Evolutionary conservation across 305 asterid genomes (phyloP).

Genomic region (Stenogyne calaminthoides): DNA sequence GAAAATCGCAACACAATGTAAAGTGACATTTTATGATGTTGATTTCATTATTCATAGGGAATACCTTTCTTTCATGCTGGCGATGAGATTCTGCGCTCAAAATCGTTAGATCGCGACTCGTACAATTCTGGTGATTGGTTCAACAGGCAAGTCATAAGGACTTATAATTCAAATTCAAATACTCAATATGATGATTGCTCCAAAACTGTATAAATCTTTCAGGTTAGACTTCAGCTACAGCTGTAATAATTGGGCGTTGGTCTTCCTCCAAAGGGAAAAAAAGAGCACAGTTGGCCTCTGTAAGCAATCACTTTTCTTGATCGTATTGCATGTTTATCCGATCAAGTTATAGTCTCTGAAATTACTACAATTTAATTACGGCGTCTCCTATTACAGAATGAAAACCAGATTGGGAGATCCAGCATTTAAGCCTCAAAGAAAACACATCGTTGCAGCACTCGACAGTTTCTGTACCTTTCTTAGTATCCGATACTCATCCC

Average conservation of each 20-base stretch:
- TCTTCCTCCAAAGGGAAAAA: conserved; percentile 92
- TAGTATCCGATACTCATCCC: conserved; percentile 89
- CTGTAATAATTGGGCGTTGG: conserved; percentile 93
- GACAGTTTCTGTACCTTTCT: conserved; percentile 63
- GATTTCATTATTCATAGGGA: conserved; percentile 55
- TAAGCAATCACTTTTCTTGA: conserved; percentile 41
- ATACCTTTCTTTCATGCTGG: conserved; percentile 97
- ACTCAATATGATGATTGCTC: not conserved
- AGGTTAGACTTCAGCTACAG: conserved; percentile 93
- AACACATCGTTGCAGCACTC: conserved; percentile 78
- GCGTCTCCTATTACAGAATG: conserved; percentile 50
- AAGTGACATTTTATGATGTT: not conserved
- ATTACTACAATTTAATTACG: not conserved
- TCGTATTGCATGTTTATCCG: conserved; percentile 12
- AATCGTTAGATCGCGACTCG: conserved; percentile 96
- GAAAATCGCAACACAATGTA: not conserved
- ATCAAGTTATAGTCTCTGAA: not conserved
- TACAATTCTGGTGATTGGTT: conserved; percentile 99
- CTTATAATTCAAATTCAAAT: not conserved
- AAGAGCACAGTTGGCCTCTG: conserved; percentile 85
- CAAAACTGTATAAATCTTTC: conserved; percentile 24
- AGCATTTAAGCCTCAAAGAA: conserved; percentile 66
- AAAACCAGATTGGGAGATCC: conserved; percentile 83
- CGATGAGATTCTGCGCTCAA: conserved; percentile 96
- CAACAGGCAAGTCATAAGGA: conserved; percentile 63